Evolutionary conservation across 208 protist genomes (phyloP).

Genomic region (Trypanosomatidae sp.): DNA sequence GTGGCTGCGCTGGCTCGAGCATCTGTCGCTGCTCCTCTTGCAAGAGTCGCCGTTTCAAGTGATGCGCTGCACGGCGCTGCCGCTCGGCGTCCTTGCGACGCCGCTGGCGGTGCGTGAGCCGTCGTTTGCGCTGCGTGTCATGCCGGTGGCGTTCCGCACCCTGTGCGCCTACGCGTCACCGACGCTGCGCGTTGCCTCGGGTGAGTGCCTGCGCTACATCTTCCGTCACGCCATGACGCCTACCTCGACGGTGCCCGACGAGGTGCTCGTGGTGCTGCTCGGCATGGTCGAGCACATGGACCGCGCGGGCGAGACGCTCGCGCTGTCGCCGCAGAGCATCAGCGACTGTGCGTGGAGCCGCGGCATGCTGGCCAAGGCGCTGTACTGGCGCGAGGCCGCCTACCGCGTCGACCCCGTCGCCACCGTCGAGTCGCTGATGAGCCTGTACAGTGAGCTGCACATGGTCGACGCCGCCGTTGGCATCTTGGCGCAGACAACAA

Average conservation of each 20-base stretch:
- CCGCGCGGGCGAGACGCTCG: conserved; percentile 52
- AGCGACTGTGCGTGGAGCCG: conserved; percentile 74
- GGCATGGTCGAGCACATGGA: conserved; percentile 82
- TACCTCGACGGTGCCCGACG: conserved; percentile 46
- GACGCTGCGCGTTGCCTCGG: conserved; percentile 33
- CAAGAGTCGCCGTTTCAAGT: conserved; percentile 78
- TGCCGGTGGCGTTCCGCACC: conserved; percentile 57
- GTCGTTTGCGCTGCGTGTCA: conserved; percentile 45
- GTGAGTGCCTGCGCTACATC: conserved; percentile 43
- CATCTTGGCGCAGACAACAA: conserved; percentile 36
- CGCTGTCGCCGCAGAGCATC: conserved; percentile 41
- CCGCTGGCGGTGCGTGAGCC: conserved; percentile 51
- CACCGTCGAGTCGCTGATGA: conserved; percentile 69
- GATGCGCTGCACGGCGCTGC: conserved; percentile 62
- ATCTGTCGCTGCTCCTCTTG: conserved; percentile 52
- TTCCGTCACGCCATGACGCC: conserved; percentile 40
- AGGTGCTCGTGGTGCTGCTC: conserved; percentile 51
- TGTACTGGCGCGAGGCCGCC: conserved; percentile 77
- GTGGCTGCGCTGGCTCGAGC: conserved; percentile 57
- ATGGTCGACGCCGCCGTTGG: conserved; percentile 65
- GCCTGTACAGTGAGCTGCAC: conserved; percentile 66
- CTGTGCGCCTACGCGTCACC: conserved; percentile 62
- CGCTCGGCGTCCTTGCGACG: conserved; percentile 42
- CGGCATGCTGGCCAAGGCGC: conserved; percentile 78
- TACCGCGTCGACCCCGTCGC: conserved; percentile 53